Base-by-base conservation (phyloP, 169 alveolate genomes). In the Cyclospora cayetanensis region DNA sequence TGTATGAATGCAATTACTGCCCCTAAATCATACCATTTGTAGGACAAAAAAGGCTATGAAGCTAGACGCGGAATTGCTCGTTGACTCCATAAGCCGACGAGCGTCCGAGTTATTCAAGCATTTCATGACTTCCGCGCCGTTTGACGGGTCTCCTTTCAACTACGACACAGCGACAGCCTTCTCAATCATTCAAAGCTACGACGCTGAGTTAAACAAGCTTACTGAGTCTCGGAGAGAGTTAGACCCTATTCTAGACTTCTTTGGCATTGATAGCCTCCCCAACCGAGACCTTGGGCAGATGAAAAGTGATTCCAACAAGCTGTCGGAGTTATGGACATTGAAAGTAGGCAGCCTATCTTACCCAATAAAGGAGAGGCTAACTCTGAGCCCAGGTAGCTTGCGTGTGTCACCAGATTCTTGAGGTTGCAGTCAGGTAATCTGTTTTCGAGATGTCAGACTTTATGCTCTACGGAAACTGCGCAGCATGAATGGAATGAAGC, bases 21-120 rank as follows among this genome's bases (percentile, higher is more conserved):
- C 60, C n/a, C 15, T 7, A 7, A 15, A 7, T 46, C n/a, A 46
- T 11, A 46, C 9, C 25, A 12, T 34, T n/a, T 34, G 12, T 68
- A 92, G 92, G 88, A 77, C 93, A 46, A 92, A 92, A 80, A 92
- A 92, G 87, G 88, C 91, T 0, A 86, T 92, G 93, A 74, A 89
- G 41, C 91, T 76, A 0, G 88, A 92, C 50, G 52, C 90, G 39
- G 94, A 92, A 77, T 50, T 34, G 37, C 74, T 72, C 35, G 77
- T 92, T 53, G 76, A 43, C 37, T 31, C 70, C 18, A 27, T 86
- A 35, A 82, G 83, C n/a, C 43, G 77, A n/a, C 79, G 87, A 72
- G 91, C 86, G 1, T 85, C 90, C 22, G 94, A 88, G n/a, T 72
- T 86, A 43, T 76, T 42, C 55, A 82, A 92, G 53, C 63, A 86